phyloP scores from a whole-genome alignment of 805 yeast species.

The Spencermartinsiella europaea region DNA sequence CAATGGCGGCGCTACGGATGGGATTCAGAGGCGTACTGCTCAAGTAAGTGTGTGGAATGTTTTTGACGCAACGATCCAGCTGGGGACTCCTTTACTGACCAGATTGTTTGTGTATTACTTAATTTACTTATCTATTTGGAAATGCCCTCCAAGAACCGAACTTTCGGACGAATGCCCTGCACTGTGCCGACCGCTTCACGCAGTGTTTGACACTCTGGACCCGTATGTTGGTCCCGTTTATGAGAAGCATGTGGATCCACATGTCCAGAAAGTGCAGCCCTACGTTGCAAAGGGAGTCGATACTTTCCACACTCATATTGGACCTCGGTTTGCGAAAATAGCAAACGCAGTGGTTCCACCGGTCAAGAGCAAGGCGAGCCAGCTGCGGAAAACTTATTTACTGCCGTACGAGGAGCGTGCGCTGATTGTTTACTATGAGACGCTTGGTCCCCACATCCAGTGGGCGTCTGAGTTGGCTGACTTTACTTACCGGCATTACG shows the following conservation, averaged over 20 bases:
- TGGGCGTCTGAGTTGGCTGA: neutral
- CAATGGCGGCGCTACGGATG: neutral
- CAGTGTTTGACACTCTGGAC: conserved; percentile 11
- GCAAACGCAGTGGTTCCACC: conserved; percentile 5
- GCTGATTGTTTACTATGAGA: conserved; percentile 5
- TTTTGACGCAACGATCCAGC: neutral
- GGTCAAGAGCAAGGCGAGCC: conserved; percentile 3
- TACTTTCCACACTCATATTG: conserved; percentile 7
- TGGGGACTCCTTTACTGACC: neutral
- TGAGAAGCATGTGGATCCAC: conserved; percentile 11
- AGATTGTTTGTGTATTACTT: conserved; percentile 26
- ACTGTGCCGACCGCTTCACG: conserved; percentile 21
- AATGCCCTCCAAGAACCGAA: conserved; percentile 21
- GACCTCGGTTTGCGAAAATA: conserved; percentile 5
- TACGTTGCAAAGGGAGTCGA: conserved; percentile 8
- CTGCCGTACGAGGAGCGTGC: conserved; percentile 15
- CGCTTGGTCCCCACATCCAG: conserved; percentile 11
- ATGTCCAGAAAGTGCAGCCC: conserved; percentile 12
- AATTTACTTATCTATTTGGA: conserved; percentile 21
- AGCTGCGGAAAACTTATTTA: conserved; percentile 1
- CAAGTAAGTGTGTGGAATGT: neutral
- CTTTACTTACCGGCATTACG: conserved; percentile 8
- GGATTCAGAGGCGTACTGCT: neutral
- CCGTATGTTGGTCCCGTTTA: conserved; percentile 20
- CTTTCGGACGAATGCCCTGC: conserved; percentile 12